phyloP scores from a whole-genome alignment of 768 basidiomycete genomes.

The Lentinus tigrinus region DNA sequence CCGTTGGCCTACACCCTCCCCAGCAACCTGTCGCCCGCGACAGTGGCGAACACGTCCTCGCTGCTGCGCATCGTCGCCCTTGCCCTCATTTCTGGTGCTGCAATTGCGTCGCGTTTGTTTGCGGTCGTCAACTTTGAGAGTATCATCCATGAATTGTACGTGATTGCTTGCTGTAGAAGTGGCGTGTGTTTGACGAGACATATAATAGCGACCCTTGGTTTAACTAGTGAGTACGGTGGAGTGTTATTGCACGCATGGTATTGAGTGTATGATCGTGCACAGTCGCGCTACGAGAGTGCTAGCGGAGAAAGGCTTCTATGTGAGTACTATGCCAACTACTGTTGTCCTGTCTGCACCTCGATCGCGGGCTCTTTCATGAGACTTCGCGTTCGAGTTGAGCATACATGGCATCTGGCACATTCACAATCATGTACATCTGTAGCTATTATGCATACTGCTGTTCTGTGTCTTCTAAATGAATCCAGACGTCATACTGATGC shows the following conservation, averaged over 20 bases:
- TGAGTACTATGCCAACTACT: constrained; percentile 39
- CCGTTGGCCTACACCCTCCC: constrained; percentile 67
- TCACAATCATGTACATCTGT: too few species aligned
- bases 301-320: constrained; percentile 93
- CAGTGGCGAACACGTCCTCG: constrained; percentile 85
- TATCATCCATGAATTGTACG: constrained; percentile 99
- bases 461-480: too few species aligned
- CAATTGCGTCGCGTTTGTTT: constrained; percentile 93
- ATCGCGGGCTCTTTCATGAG: too few species aligned
- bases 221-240: constrained; percentile 77
- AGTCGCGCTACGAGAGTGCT: constrained; percentile 93
- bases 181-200: not conserved
- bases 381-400: too few species aligned
- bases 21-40: constrained; percentile 63
- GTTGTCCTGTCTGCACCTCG: too few species aligned
- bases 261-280: not conserved
- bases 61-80: constrained; percentile 90
- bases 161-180: not conserved
- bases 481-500: too few species aligned
- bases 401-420: too few species aligned
- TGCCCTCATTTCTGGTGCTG: constrained; percentile 87
- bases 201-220: constrained; percentile 91
- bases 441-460: too few species aligned
- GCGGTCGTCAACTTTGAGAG: constrained; percentile 98
- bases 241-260: not conserved